A percentile compares a stretch with the other conserved stretches of the same genome.
Conservation (phyloP, 192 early-diverging fungal genomes). For the Coemansia sp. region DNA sequence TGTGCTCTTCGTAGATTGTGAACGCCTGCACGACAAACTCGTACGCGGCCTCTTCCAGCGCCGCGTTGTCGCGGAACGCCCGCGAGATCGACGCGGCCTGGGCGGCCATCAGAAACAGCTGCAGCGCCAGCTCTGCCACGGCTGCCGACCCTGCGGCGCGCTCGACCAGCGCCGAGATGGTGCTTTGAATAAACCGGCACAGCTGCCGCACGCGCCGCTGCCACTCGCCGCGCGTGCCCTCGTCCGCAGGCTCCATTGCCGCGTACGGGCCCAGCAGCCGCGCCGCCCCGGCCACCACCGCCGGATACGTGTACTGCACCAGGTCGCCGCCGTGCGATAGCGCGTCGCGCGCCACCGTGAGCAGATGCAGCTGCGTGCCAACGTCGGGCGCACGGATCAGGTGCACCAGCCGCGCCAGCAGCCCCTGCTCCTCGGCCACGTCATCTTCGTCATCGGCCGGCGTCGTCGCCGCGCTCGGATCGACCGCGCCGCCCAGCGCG, state of each 20-base stretch:
- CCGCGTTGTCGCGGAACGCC: slow-evolving; percentile 57
- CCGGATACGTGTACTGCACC: slow-evolving; percentile 87
- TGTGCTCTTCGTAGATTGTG: slow-evolving; percentile 94
- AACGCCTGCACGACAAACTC: slow-evolving; percentile 98
- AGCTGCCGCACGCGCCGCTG: slow-evolving; percentile 73
- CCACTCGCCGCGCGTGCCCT: slow-evolving; percentile 34
- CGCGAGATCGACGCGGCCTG: slow-evolving; percentile 66
- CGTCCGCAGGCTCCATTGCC: slow-evolving; percentile 23
- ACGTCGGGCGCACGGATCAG: slow-evolving; percentile 66
- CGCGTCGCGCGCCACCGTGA: slow-evolving; percentile 78
- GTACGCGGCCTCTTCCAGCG: slow-evolving; percentile 92
- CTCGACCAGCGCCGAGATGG: slow-evolving; percentile 69
- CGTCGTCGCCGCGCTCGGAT: neutral
- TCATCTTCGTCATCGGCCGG: slow-evolving; percentile 72
- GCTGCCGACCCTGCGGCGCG: slow-evolving; percentile 49
- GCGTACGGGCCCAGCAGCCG: slow-evolving; percentile 49
- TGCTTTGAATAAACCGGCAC: slow-evolving; percentile 86
- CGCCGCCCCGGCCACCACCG: slow-evolving; percentile 59
- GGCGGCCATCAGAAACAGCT: slow-evolving; percentile 82
- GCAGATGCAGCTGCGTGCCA: slow-evolving; percentile 77
- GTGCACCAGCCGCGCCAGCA: slow-evolving; percentile 77
- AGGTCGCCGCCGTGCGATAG: slow-evolving; percentile 89
- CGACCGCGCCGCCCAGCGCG: neutral
- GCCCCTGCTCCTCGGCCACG: slow-evolving; percentile 86
- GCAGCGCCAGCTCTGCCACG: slow-evolving; percentile 58